Percentiles rank a stretch among this genome's conserved stretches.
Conservation (phyloP, 2,329 filamentous ascomycete species). For the Penicillium sp. region DNA sequence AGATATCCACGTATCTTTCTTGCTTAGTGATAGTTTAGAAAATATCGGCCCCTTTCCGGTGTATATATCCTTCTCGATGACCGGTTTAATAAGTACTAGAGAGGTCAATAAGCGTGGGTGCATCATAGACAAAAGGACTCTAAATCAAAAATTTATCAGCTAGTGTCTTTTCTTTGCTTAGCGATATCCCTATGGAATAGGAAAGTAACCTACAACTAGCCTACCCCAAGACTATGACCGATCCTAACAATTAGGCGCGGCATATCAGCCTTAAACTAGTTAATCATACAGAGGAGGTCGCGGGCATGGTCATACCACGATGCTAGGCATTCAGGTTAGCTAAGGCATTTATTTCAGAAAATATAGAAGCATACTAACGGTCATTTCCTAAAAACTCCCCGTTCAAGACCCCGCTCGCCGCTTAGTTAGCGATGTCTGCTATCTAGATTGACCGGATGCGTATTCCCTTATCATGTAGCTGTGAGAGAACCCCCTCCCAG, state of each 20-base stretch:
- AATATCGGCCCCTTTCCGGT: slow-evolving; percentile 6
- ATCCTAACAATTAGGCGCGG: slow-evolving; percentile 73
- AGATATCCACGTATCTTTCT: slow-evolving; percentile 74
- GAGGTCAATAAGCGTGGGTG: slow-evolving; percentile 78
- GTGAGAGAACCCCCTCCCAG: slow-evolving; percentile 74
- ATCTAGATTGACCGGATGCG: slow-evolving; percentile 80
- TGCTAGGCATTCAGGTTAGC: slow-evolving; percentile 12
- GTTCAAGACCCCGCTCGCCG: slow-evolving; percentile 74
- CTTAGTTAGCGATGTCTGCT: slow-evolving; percentile 78
- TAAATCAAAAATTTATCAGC: slow-evolving; percentile 1
- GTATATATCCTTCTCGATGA: slow-evolving; percentile 14
- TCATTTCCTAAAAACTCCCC: slow-evolving; percentile 76
- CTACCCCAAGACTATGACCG: slow-evolving; percentile 84
- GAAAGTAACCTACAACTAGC: slow-evolving; percentile 55
- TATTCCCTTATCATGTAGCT: slow-evolving; percentile 60
- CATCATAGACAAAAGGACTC: slow-evolving; percentile 67
- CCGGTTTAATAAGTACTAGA: slow-evolving; percentile 73
- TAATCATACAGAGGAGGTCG: slow-evolving; percentile 69
- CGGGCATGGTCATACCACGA: slow-evolving; percentile 78
- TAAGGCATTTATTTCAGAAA: background rate
- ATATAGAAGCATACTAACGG: slow-evolving; percentile 61
- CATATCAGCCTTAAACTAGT: slow-evolving; percentile 42
- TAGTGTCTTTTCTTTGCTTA: background rate
- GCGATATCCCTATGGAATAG: background rate
- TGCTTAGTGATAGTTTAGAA: slow-evolving; percentile 31